Percentiles rank a stretch among this genome's conserved stretches.
phyloP scores from a whole-genome alignment of 345 rosid species.

The Citrus hindsii region DNA sequence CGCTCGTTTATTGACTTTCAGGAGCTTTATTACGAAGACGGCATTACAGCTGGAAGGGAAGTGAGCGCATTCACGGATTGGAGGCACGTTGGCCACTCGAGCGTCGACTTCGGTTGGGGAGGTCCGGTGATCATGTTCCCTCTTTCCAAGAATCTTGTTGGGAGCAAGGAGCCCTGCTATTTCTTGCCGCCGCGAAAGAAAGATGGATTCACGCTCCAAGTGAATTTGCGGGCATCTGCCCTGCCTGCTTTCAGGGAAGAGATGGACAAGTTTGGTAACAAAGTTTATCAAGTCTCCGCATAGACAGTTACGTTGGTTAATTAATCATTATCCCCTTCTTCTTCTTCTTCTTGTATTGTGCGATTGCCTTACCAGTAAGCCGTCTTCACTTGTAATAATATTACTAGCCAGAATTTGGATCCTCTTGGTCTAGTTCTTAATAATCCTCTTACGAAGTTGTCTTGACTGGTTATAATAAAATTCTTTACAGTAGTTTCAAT shows the following conservation, averaged over 20 bases:
- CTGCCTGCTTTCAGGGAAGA: constrained; percentile 50
- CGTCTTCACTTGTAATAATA: not conserved
- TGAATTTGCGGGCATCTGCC: constrained; percentile 50
- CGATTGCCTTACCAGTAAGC: not conserved
- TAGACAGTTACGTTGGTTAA: not conserved
- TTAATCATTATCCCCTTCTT: too few species aligned
- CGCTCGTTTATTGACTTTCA: constrained; percentile 77
- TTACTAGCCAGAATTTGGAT: not conserved
- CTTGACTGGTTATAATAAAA: not conserved
- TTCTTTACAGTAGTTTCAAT: not conserved
- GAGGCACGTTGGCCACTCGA: constrained; percentile 81
- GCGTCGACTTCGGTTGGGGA: constrained; percentile 90
- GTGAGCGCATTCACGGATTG: constrained; percentile 94
- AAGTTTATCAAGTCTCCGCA: constrained; percentile 34
- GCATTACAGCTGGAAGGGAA: constrained; percentile 48
- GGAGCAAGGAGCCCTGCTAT: constrained; percentile 78
- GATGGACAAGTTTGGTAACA: constrained; percentile 52
- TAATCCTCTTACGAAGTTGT: not conserved
- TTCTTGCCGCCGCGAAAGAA: constrained; percentile 67
- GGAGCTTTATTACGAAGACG: constrained; percentile 45
- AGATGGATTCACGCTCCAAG: constrained; percentile 69
- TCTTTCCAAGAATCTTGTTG: constrained; percentile 53
- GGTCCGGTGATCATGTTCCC: constrained; percentile 75
- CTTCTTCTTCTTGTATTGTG: too few species aligned
- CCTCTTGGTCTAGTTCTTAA: too few species aligned